A percentile compares a stretch with the other conserved stretches of the same genome.
phyloP scores from a whole-genome alignment of 2,329 filamentous ascomycete genomes.

The Aspergillus udagawae region DNA sequence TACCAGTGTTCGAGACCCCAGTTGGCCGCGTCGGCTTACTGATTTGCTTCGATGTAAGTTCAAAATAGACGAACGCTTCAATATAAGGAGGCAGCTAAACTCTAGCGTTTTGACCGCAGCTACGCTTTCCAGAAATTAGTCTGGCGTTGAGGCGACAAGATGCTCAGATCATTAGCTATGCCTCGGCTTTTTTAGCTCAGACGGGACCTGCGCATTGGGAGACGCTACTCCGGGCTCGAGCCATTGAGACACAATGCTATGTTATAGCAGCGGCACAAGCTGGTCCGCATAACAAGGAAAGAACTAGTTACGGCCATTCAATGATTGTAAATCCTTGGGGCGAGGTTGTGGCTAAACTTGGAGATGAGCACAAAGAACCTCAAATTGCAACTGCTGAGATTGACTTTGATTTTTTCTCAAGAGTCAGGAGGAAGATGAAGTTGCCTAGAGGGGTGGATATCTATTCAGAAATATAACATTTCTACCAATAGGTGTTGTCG shows the following conservation, averaged over 20 bases:
- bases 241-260: conserved; percentile 85
- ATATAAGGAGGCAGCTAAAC: too few relatives aligned
- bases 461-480: conserved; percentile 41
- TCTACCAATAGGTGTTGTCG: neutral
- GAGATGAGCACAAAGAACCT: conserved; percentile 42
- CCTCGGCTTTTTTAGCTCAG: conserved; percentile 82
- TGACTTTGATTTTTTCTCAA: conserved; percentile 50
- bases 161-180: conserved; percentile 78
- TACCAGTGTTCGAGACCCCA: conserved; percentile 66
- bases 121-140: conserved; percentile 75
- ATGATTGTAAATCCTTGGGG: conserved; percentile 89
- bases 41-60: conserved; percentile 76
- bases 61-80: too few relatives aligned
- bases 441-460: conserved; percentile 53
- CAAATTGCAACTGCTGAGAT: conserved; percentile 51
- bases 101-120: conserved; percentile 26
- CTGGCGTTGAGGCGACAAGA: conserved; percentile 61
- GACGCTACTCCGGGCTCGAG: conserved; percentile 70
- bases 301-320: conserved; percentile 79
- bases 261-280: conserved; percentile 82
- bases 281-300: conserved; percentile 69
- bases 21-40: conserved; percentile 72
- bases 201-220: conserved; percentile 88
- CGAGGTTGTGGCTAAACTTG: conserved; percentile 62
- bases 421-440: conserved; percentile 54